phyloP scores from a whole-genome alignment of 2,329 filamentous ascomycete species.

The Aspergillus candidus region DNA sequence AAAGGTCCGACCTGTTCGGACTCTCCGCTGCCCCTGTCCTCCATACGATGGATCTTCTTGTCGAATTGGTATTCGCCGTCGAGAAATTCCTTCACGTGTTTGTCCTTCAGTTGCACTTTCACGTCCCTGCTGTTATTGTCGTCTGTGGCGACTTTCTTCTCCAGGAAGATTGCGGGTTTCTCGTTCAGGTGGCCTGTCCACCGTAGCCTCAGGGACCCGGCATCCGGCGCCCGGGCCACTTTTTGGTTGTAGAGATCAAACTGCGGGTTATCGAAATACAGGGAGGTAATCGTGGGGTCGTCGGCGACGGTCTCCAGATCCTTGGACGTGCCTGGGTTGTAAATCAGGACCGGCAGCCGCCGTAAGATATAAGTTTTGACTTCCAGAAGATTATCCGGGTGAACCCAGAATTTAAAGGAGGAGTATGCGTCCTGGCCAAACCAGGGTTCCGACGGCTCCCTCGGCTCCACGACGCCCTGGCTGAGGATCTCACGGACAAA shows the following conservation, averaged over 20 bases:
- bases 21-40: slow-evolving; percentile 64
- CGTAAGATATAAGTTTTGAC: slow-evolving; percentile 94
- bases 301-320: slow-evolving; percentile 68
- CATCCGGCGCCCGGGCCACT: slow-evolving; percentile 67
- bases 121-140: slow-evolving; percentile 72
- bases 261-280: slow-evolving; percentile 87
- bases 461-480: slow-evolving; percentile 46
- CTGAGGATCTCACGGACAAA: slow-evolving; percentile 75
- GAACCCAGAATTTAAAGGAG: slow-evolving; percentile 95
- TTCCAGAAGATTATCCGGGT: slow-evolving; percentile 89
- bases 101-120: slow-evolving; percentile 82
- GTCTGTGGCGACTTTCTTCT: slow-evolving; percentile 80
- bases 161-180: slow-evolving; percentile 73
- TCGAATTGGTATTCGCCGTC: slow-evolving; percentile 86
- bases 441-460: slow-evolving; percentile 41
- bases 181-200: slow-evolving; percentile 84
- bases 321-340: slow-evolving; percentile 79
- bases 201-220: slow-evolving; percentile 75
- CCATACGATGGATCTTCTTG: slow-evolving; percentile 79
- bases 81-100: slow-evolving; percentile 84
- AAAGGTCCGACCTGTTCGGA: slow-evolving; percentile 62
- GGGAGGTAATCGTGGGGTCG: slow-evolving; percentile 86
- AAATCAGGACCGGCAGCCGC: slow-evolving; percentile 83
- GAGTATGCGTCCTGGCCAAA: slow-evolving; percentile 63
- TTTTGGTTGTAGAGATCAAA: slow-evolving; percentile 86